Evolutionary conservation across 345 rosid species (phyloP).

Genomic region (Populus simonii): DNA sequence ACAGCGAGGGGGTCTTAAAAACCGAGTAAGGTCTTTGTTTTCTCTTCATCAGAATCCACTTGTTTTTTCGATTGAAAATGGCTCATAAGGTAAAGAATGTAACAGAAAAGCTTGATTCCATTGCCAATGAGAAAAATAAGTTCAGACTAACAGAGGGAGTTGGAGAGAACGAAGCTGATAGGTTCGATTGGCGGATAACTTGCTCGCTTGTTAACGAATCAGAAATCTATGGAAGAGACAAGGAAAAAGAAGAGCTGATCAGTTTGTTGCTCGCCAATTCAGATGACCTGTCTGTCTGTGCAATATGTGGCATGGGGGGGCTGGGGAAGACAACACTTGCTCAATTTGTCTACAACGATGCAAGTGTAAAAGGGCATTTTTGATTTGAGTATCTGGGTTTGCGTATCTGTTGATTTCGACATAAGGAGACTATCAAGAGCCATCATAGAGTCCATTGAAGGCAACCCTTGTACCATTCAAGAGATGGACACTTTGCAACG

Average conservation of each 20-base stretch:
- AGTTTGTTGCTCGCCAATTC: background rate
- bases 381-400: background rate
- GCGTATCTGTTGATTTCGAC: constrained; percentile 16
- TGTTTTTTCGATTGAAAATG: background rate
- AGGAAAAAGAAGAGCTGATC: background rate
- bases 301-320: constrained; percentile 4
- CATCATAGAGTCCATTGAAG: background rate
- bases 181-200: constrained; percentile 1
- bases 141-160: background rate
- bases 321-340: background rate
- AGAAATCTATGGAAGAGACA: background rate
- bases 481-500: constrained; percentile 10
- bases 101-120: background rate
- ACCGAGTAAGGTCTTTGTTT: constrained; percentile 1
- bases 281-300: background rate
- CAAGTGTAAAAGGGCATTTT: background rate
- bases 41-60: background rate
- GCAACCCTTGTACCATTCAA: background rate
- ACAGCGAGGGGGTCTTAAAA: background rate
- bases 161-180: background rate
- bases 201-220: background rate
- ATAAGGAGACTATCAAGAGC: background rate
- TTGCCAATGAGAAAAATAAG: background rate
- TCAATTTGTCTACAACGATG: constrained; percentile 7
- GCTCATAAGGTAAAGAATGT: background rate